Conservation (phyloP, 768 basidiomycete species). For the Pleurotus giganteus region DNA sequence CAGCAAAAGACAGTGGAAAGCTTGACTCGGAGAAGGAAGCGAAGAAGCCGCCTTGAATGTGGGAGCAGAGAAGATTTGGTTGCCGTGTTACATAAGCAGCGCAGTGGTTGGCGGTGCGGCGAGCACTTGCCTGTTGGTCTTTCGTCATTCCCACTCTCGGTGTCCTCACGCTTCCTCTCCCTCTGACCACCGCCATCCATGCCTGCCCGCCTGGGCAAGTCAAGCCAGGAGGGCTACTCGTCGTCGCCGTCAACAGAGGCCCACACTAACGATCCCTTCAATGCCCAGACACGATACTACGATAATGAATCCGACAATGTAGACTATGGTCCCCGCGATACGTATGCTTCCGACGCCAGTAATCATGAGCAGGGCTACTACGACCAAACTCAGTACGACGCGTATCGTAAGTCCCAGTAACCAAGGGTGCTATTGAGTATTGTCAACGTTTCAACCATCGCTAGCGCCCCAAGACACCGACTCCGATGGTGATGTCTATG, state of each 20-base stretch:
- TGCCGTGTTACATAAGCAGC: neutral
- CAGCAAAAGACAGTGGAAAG: too few species aligned
- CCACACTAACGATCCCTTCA: constrained; percentile 69
- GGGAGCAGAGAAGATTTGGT: neutral
- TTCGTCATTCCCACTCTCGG: constrained; percentile 1
- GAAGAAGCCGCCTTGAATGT: too few species aligned
- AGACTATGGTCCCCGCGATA: constrained; percentile 65
- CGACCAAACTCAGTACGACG: constrained; percentile 62
- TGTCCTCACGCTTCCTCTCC: constrained; percentile 18
- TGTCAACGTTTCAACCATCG: constrained; percentile 17
- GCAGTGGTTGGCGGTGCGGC: constrained; percentile 5
- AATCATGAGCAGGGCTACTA: constrained; percentile 66
- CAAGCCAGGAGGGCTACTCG: constrained; percentile 63
- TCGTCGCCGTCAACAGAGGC: constrained; percentile 57
- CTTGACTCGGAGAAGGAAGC: too few species aligned
- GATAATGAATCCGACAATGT: constrained; percentile 75
- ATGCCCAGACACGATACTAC: constrained; percentile 53
- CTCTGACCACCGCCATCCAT: constrained; percentile 32
- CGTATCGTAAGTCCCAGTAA: constrained; percentile 46
- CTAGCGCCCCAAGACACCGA: constrained; percentile 80
- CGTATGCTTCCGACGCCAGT: constrained; percentile 69
- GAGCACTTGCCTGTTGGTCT: constrained; percentile 2
- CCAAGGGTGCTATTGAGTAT: constrained; percentile 13
- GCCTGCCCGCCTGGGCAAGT: constrained; percentile 54
- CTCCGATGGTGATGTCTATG: constrained; percentile 76